phyloP scores from a whole-genome alignment of 1,139 yeast genomes.

The Lodderomyces oxycetoniae region DNA sequence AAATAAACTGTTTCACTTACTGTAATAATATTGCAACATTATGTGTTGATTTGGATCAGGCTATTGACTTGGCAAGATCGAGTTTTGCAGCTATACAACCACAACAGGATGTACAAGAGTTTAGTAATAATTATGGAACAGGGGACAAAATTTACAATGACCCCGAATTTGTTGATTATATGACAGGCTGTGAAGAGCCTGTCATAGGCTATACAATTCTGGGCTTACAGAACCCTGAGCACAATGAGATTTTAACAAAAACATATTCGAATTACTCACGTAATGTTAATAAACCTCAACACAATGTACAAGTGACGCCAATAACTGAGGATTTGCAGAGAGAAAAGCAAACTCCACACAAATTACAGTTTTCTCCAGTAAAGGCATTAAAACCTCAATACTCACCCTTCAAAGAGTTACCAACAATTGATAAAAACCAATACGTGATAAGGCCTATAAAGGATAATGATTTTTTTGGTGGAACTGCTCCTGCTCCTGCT shows the following conservation, averaged over 20 bases:
- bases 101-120: slow-evolving; percentile 52
- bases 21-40: slow-evolving; percentile 72
- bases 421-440: background rate
- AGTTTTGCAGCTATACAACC: slow-evolving; percentile 68
- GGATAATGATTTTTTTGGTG: no score
- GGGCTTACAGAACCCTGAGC: slow-evolving; percentile 34
- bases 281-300: background rate
- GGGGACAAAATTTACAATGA: slow-evolving; percentile 62
- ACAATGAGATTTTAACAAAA: slow-evolving; percentile 29
- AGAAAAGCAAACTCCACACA: no score
- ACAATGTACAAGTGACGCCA: background rate
- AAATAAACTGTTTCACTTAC: slow-evolving; percentile 77
- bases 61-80: slow-evolving; percentile 66
- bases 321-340: no score
- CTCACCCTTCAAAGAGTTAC: slow-evolving; percentile 3
- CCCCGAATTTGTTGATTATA: slow-evolving; percentile 41
- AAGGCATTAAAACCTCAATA: background rate
- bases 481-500: no score
- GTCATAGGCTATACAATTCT: slow-evolving; percentile 24
- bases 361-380: background rate
- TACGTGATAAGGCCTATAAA: no score
- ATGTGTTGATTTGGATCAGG: slow-evolving; percentile 74
- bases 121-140: slow-evolving; percentile 56
- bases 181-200: slow-evolving; percentile 30
- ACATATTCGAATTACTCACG: slow-evolving; percentile 24